These are phyloP conservation scores for Hanseniaspora vineae DNA, from an alignment of 805 yeast genomes.

Conservation along the genomic window DNA sequence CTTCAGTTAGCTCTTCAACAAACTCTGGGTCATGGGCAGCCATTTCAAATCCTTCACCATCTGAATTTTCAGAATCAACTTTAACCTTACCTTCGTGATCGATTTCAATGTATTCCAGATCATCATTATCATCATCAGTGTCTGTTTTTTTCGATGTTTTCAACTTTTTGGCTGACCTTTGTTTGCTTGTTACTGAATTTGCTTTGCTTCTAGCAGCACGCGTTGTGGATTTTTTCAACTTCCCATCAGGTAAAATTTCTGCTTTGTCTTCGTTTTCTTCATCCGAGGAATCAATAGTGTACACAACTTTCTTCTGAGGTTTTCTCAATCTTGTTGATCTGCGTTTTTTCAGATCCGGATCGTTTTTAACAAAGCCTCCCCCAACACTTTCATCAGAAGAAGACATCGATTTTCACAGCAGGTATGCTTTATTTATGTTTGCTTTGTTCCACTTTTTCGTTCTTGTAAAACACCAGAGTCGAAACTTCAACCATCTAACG, in stretches of 20 bases:
- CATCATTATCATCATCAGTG: conserved; percentile 1
- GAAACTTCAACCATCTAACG: too few relatives aligned
- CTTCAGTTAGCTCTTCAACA: conserved; percentile 1
- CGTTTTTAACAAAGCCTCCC: background rate
- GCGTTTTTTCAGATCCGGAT: background rate
- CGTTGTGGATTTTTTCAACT: background rate
- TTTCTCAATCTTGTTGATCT: background rate
- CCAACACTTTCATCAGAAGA: background rate
- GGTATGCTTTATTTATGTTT: background rate
- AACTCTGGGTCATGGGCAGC: conserved; percentile 1
- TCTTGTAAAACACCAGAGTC: too few relatives aligned
- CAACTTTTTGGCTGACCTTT: background rate
- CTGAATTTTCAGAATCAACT: conserved; percentile 1
- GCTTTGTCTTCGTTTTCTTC: background rate
- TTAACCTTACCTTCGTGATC: background rate
- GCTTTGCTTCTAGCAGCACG: background rate
- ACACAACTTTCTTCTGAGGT: background rate
- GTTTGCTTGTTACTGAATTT: background rate
- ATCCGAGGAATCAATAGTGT: background rate
- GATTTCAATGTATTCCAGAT: background rate
- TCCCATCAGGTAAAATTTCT: background rate
- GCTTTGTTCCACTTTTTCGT: background rate
- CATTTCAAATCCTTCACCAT: conserved; percentile 3
- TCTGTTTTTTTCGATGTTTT: background rate
- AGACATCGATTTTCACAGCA: background rate